phyloP scores from a whole-genome alignment of 371 early-diverging fungal species.

The Catenaria anguillulae region DNA sequence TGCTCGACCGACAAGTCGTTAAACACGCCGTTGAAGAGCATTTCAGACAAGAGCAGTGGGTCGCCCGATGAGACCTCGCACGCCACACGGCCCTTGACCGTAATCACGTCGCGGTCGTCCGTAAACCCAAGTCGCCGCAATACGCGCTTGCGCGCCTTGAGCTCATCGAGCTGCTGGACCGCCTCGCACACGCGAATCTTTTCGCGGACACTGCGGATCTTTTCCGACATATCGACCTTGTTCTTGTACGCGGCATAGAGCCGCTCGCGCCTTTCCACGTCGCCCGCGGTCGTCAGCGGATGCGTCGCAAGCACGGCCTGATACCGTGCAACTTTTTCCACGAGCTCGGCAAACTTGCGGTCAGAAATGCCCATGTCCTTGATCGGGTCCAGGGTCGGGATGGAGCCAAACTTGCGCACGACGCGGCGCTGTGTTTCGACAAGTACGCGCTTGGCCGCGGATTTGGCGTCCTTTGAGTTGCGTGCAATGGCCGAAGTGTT shows the following conservation, averaged over 20 bases:
- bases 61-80: conserved; percentile 98
- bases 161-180: conserved; percentile 81
- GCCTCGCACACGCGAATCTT: conserved; percentile 59
- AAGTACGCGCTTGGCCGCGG: neutral
- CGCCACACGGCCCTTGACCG: conserved; percentile 97
- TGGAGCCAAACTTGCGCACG: neutral
- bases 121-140: conserved; percentile 80
- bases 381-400: conserved; percentile 76
- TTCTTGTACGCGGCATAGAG: conserved; percentile 44
- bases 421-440: neutral
- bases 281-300: conserved; percentile 35
- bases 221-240: conserved; percentile 39
- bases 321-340: conserved; percentile 21
- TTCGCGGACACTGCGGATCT: conserved; percentile 48
- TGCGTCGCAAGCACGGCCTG: conserved; percentile 16
- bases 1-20: conserved; percentile 83
- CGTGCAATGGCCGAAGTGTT: neutral
- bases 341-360: conserved; percentile 52
- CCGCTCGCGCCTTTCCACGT: conserved; percentile 29
- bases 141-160: conserved; percentile 76
- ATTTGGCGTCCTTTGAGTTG: neutral
- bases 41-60: conserved; percentile 94
- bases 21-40: conserved; percentile 97
- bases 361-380: conserved; percentile 80
- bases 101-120: conserved; percentile 65